phyloP scores from a whole-genome alignment of 2,329 filamentous ascomycete species.

The Cryphonectria naterciae region DNA sequence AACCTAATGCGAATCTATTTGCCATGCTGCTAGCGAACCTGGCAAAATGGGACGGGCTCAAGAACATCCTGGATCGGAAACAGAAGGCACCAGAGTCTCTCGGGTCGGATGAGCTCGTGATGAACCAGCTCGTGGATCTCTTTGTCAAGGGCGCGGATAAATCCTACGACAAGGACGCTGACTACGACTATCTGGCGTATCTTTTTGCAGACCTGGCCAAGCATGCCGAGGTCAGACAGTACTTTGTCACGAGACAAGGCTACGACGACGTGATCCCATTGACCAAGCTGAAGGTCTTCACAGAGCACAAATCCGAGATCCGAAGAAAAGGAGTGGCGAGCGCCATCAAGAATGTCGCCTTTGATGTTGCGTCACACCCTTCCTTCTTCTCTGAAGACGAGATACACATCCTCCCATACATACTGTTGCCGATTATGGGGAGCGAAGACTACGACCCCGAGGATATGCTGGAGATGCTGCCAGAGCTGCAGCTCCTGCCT shows the following conservation, averaged over 20 bases:
- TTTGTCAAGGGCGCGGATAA: slow-evolving; percentile 91
- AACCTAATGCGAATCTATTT: slow-evolving; percentile 81
- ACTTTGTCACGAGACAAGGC: slow-evolving; percentile 73
- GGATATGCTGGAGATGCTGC: slow-evolving; percentile 83
- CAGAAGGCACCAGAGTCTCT: slow-evolving; percentile 72
- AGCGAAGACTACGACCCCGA: slow-evolving; percentile 87
- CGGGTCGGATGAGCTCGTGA: slow-evolving; percentile 70
- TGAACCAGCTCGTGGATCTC: slow-evolving; percentile 92
- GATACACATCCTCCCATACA: slow-evolving; percentile 83
- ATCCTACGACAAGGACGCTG: slow-evolving; percentile 79
- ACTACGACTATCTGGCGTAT: slow-evolving; percentile 93
- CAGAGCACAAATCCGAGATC: slow-evolving; percentile 82
- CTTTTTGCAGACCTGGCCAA: slow-evolving; percentile 92
- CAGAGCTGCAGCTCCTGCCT: slow-evolving; percentile 86
- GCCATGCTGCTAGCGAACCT: slow-evolving; percentile 95
- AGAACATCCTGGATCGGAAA: slow-evolving; percentile 69
- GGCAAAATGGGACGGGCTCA: slow-evolving; percentile 76
- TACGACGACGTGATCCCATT: slow-evolving; percentile 88
- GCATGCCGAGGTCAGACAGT: slow-evolving; percentile 72
- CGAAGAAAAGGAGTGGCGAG: slow-evolving; percentile 92
- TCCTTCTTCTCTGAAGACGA: slow-evolving; percentile 71
- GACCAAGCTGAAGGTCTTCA: slow-evolving; percentile 92
- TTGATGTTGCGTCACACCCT: slow-evolving; percentile 75
- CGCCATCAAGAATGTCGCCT: slow-evolving; percentile 92
- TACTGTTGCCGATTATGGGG: slow-evolving; percentile 85